Evolutionary conservation across 192 early-diverging fungal genomes (phyloP).

Genomic region (Backusella circina): DNA sequence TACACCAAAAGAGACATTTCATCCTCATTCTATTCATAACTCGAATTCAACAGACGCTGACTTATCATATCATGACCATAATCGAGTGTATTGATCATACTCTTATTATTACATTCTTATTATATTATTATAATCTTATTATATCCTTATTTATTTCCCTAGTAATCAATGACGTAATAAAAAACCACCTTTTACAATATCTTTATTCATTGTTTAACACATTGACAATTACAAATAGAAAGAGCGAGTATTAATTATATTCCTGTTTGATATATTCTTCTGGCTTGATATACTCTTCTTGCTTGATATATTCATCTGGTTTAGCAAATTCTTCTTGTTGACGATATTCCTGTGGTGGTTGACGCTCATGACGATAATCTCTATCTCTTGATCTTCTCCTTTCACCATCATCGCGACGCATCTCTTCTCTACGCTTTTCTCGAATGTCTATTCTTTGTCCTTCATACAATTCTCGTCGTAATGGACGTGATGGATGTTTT

Average conservation of each 20-base stretch:
- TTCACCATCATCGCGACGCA: constrained; percentile 27
- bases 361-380: not conserved
- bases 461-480: constrained; percentile 81
- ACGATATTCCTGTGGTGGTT: not conserved
- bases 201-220: not conserved
- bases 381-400: constrained; percentile 10
- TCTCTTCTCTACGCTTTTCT: constrained; percentile 44
- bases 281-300: not conserved
- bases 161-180: not conserved
- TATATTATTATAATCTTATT: not conserved
- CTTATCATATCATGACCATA: not conserved
- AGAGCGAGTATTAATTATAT: not conserved
- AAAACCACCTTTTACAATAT: not conserved
- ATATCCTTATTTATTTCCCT: not conserved
- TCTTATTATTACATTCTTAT: not conserved
- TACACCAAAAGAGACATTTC: not conserved
- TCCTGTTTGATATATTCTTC: not conserved
- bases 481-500: constrained; percentile 71
- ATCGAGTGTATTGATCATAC: not conserved
- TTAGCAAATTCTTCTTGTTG: not conserved
- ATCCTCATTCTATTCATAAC: not conserved
- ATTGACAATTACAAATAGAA: not conserved
- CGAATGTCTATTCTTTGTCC: constrained; percentile 61
- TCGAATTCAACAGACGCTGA: not conserved
- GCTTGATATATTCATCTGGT: not conserved